A percentile compares a stretch with the other conserved stretches of the same genome.
Evolutionary conservation across 306 rosid species (phyloP).

Genomic region (Chamaecrista fasciculata): DNA sequence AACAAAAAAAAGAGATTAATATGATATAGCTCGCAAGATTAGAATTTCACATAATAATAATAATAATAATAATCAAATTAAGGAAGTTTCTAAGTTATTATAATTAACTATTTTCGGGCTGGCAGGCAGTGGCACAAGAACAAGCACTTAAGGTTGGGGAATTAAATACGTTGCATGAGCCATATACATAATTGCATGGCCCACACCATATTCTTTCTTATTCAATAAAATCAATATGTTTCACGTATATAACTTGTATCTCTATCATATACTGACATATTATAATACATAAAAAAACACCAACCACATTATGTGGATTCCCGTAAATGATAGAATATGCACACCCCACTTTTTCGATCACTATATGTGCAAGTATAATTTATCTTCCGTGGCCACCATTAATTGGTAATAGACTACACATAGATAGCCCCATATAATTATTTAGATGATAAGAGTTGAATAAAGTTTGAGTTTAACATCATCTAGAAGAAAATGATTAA

Average conservation of each 20-base stretch:
- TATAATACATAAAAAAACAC: background rate
- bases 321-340: background rate
- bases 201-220: background rate
- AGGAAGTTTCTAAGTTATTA: too few relatives aligned
- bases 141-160: background rate
- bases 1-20: too few relatives aligned
- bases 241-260: too few relatives aligned
- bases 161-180: background rate
- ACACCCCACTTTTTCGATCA: background rate
- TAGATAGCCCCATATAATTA: background rate
- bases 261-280: too few relatives aligned
- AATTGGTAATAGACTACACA: background rate
- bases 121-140: background rate
- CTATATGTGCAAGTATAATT: background rate
- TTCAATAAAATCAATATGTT: too few relatives aligned
- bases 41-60: too few relatives aligned
- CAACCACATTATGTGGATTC: conserved; percentile 14
- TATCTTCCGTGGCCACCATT: conserved; percentile 8
- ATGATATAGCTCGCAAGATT: too few relatives aligned
- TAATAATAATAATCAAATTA: too few relatives aligned
- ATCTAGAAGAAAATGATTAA: too few relatives aligned
- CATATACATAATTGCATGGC: background rate
- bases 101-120: too few relatives aligned
- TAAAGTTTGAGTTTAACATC: too few relatives aligned
- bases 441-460: too few relatives aligned